Evolutionary conservation across 257 asterid species (phyloP), one percentile per base, ranked within the genome.

Genomic region (Nemophila menziesii): DNA sequence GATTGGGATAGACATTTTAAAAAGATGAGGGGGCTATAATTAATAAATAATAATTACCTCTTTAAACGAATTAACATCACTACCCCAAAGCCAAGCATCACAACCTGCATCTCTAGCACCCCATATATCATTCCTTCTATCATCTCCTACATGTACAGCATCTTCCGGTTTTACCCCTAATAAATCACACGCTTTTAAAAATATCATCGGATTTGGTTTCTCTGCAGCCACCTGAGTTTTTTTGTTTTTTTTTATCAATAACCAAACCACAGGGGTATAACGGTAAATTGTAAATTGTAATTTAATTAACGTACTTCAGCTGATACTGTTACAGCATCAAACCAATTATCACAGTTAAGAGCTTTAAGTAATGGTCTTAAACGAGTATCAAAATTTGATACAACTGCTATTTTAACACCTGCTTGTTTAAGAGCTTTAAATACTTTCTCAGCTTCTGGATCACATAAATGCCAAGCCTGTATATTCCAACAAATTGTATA

Each of bases 11-110:
- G 15, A 20, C 22, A 20, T 17, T 4, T 4, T 5, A 15, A 6
- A 11, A 26, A 33, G 16, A 16, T 13, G 20, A n/a, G 11, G 4
- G 8, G 10, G n/a, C 19, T 16, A 17, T 10, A 12, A 3, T 1
- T 16, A 41, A 16, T 14, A 19, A 41, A 8, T 22, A 11, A 17
- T 11, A 22, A 53, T 41, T 70, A 85, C 99, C 99, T 90, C 99
- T 68, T 77, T 67, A 69, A 90, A 90, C 66, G 96, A 85, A 51
- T 57, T 65, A 2, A 85, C 96, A 37, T 90, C 99, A 44, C 86
- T 77, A 29, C 99, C 99, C 99, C 96, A 90, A 37, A 90, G 96
- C 99, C 96, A 90, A 22, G 93, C 99, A 62, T 90, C 99, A 51
- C 94, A 79, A 6, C 99, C 96, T 29, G 96, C 99, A 68, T 77